Conservation (phyloP, 495 filamentous ascomycete genomes). For the Acidomyces sp. region DNA sequence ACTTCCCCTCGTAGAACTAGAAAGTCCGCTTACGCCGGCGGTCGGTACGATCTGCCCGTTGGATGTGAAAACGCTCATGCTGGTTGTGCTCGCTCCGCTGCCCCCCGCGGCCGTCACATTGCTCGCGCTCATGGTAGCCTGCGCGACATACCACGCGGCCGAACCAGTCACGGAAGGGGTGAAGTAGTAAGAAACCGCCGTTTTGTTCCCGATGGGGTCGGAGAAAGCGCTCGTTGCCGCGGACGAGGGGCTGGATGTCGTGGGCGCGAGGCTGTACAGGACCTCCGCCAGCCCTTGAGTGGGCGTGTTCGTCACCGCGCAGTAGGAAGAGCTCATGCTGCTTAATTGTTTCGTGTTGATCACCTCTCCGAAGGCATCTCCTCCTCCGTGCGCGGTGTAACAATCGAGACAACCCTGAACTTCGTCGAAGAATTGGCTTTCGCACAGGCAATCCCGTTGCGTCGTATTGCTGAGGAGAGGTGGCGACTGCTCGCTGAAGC, state of each 20-base stretch:
- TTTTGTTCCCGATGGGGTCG: slow-evolving; percentile 13
- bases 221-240: slow-evolving; percentile 1
- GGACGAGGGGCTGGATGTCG: not conserved
- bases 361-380: not conserved
- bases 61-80: not conserved
- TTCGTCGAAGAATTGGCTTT: slow-evolving; percentile 5
- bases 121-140: slow-evolving; percentile 6
- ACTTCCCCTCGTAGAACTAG: not conserved
- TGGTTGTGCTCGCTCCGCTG: not conserved
- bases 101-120: slow-evolving; percentile 1
- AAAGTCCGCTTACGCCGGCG: not conserved
- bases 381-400: slow-evolving; percentile 9
- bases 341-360: not conserved
- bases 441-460: slow-evolving; percentile 6
- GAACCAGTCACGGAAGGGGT: slow-evolving; percentile 9
- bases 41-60: slow-evolving; percentile 9
- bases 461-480: slow-evolving; percentile 6
- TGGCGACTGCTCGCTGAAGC: no score
- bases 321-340: slow-evolving; percentile 4
- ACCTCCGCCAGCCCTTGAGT: slow-evolving; percentile 3
- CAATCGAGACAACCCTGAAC: slow-evolving; percentile 2
- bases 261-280: slow-evolving; percentile 3
- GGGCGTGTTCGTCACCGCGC: slow-evolving; percentile 14
- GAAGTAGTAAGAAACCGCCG: slow-evolving; percentile 12
- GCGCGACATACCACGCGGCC: slow-evolving; percentile 5